Base-by-base conservation (phyloP, 2,329 filamentous ascomycete species). In the Trichophyton equinum region DNA sequence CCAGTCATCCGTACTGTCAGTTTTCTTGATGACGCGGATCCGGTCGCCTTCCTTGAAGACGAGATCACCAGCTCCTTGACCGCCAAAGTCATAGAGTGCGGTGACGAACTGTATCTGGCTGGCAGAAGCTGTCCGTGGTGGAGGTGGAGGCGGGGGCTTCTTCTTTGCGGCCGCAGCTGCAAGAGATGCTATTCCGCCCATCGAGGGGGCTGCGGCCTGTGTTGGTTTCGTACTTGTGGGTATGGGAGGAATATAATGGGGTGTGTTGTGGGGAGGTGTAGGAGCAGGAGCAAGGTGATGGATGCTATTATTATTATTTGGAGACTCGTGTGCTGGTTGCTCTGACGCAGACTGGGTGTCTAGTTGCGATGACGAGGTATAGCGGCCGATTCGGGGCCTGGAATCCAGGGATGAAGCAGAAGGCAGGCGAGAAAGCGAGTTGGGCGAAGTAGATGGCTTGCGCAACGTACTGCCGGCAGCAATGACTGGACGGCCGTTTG, bases 1-100 rank as follows among this genome's bases (percentile, higher is more conserved):
- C 89, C 89, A 95, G 70, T 94, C 89, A 73, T 94, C 87, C 22
- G 84, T 86, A 63, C 85, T 90, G 5, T 83, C 81, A 1, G 89
- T 94, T 76, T 87, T 89, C 76, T 88, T 88, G 36, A 91, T 69
- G 2, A 95, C 85, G 53, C 80, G 82, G 66, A 95, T 95, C 57
- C 81, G 79, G 68, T 94, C 89, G 1, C 89, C 89, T 71, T 91
- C 87, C 33, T 78, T 78, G 69, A 95, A 95, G 1, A 80, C 80
- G 58, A 95, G 71, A 71, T 95, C 89, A 0, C 87, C 88, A 1
- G 76, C 72, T 5, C 81, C 82, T 68, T 91, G 84, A 0, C 86
- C 88, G 1, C 79, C 78, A 70, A 91, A 95, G 65, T 87, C 81
- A 72, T 89, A 94, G 67, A 89, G 76, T 6, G 89, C 89, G 9